phyloP scores from a whole-genome alignment of 208 protist genomes.

The Endotrypanum monterogeii region DNA sequence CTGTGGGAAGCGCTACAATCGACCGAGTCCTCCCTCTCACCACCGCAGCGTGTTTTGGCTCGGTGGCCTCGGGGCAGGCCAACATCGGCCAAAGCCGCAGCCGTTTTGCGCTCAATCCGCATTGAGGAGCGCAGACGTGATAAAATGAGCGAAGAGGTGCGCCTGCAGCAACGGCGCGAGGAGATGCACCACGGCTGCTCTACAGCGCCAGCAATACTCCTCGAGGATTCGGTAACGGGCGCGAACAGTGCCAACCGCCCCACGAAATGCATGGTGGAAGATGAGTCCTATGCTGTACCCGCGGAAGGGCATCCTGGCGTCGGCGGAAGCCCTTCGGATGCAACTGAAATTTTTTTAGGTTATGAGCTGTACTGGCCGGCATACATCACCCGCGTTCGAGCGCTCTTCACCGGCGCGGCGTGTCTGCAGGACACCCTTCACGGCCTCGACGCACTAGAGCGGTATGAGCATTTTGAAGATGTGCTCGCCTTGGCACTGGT shows the following conservation, averaged over 20 bases:
- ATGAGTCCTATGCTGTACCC: constrained; percentile 2
- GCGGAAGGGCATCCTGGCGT: not conserved
- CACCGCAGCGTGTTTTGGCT: constrained; percentile 48
- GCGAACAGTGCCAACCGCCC: not conserved
- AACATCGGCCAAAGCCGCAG: constrained; percentile 24
- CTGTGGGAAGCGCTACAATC: constrained; percentile 43
- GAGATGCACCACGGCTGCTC: not conserved
- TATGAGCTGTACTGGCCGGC: constrained; percentile 73
- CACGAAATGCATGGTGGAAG: not conserved
- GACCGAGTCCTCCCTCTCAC: not conserved
- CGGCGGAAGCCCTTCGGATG: not conserved
- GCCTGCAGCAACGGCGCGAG: not conserved
- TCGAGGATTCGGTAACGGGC: not conserved
- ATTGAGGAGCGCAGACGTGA: constrained; percentile 42
- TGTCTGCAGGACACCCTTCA: constrained; percentile 33
- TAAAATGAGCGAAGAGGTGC: constrained; percentile 40
- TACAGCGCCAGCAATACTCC: not conserved
- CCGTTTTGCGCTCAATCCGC: constrained; percentile 39
- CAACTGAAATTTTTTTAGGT: constrained; percentile 9
- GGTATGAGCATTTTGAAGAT: constrained; percentile 48
- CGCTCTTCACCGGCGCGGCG: constrained; percentile 25
- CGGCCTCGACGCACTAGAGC: constrained; percentile 39
- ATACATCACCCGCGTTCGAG: constrained; percentile 39
- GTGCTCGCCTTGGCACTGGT: constrained; percentile 44
- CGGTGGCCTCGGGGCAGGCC: constrained; percentile 47